Evolutionary conservation across 352 stramenopile species (phyloP), one percentile per base, ranked within the genome.

Genomic region (Phytophthora chlamydospora): DNA sequence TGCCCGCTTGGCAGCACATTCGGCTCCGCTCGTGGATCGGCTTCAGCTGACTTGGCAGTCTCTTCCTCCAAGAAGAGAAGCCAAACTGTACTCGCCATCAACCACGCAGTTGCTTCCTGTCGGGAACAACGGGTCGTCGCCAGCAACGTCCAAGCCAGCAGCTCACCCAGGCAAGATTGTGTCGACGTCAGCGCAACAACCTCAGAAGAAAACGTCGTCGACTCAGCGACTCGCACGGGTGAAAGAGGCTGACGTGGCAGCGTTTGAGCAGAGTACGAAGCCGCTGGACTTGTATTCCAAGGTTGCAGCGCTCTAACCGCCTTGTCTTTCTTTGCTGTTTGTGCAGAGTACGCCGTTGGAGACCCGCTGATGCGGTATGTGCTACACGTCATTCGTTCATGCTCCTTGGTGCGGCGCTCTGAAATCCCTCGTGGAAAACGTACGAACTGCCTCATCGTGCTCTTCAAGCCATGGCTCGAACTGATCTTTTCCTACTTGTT

Each of bases 311-410:
- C 24, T 29, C 43, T 46, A 46, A 46, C 29, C 27, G 1, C 8
- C 27, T 47, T 32, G 40, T 35, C 17, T 13, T 35, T 39, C 1
- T 7, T 14, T 10, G 6, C 19, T 40, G 0, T 51, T 49, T 40
- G 7, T 50, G 24, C 19, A 89, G 80, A 86, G 54, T 88, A 88
- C 33, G 73, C 54, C 8, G 63, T 51, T 6, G 40, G 79, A 43
- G 75, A 89, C 33, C 50, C 55, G 13, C 46, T 89, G 31, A 68
- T 86, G 38, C 67, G 48, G 1, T 89, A 83, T 51, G 50, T 75
- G 14, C 57, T 89, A 2, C 41, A 78, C 3, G 71, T 89, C 13
- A 68, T 85, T 11, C 67, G 52, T n/a, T 47, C 70, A 11, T 44
- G 66, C 5, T 57, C 51, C 3, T 29, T 49, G 3, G 75, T 83